Conservation (phyloP, 2,329 filamentous ascomycete species). For the Colletotrichum sp. region DNA sequence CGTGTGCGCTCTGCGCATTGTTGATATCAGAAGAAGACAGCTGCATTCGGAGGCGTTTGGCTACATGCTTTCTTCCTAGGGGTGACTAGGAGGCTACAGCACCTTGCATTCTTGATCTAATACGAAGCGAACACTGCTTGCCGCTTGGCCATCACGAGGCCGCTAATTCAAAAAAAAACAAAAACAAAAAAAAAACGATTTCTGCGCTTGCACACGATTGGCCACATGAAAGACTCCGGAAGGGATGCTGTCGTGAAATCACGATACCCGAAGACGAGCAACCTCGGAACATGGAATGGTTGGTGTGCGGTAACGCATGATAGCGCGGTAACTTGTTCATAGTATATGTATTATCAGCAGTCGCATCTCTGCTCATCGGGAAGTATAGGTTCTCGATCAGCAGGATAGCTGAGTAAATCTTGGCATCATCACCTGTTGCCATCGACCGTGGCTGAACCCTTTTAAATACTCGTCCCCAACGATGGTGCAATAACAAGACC, state of each 20-base stretch:
- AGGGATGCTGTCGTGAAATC: neutral
- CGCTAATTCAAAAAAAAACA: neutral
- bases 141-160: neutral
- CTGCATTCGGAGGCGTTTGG: constrained; percentile 13
- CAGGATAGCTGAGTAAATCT: neutral
- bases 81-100: neutral
- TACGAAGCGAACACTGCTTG: neutral
- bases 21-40: neutral
- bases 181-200: neutral
- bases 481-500: neutral
- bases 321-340: neutral
- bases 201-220: neutral
- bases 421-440: neutral
- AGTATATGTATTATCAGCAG: neutral
- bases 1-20: neutral
- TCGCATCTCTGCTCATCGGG: neutral
- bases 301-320: neutral
- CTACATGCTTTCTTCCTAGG: neutral
- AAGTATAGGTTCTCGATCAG: neutral
- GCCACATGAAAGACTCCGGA: neutral
- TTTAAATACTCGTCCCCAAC: neutral
- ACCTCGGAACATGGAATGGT: neutral
- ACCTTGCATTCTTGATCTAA: neutral
- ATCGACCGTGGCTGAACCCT: neutral
- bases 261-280: neutral